Evolutionary conservation across 2,329 filamentous ascomycete species (phyloP), one percentile per base, ranked within the genome.

Genomic region (Calonectria ilicicola): DNA sequence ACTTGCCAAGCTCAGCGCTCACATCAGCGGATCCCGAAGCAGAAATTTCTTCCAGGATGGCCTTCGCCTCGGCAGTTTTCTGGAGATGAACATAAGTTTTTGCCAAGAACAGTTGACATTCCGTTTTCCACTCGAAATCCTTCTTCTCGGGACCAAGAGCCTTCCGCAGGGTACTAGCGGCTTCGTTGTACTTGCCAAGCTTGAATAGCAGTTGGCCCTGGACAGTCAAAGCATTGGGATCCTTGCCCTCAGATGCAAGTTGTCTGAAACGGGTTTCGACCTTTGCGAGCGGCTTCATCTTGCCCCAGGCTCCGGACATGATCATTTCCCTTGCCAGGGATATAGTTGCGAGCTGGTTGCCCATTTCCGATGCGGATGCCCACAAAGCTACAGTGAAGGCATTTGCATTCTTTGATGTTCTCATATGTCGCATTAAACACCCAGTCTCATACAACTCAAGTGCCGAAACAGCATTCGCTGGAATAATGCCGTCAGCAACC

Each of bases 201-300:
- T 63, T 56, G 60, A 77, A 78, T 15, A 82, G 78, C 29, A 76
- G 29, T 65, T 81, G 78, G 19, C 81, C 85, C 49, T 85, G 80
- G 10, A 80, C 75, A 5, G 81, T 80, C 26, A 85, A 76, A 38
- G 83, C 85, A 53, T 86, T 78, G 4, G 83, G 77, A 44, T 86
- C 79, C n/a, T 75, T 78, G 29, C 77, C 80, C 35, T 73, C 68
- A 15, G 75, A 51, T 32, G 84, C 76, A 12, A 86, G 73, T 29
- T 78, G 63, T 72, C 74, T 78, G 75, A 84, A 84, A 19, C 79
- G 80, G 1, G 72, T 63, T 64, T 83, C 81, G 3, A 77, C 63
- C 5, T 67, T 68, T 8, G 27, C 66, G 15, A 81, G 72, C n/a
- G 70, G 69, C 6, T 73, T 51, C 12, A 65, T 63, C 15, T 70